Evolutionary conservation across 768 basidiomycete genomes (phyloP), one percentile per base, ranked within the genome.

Genomic region (Collybiopsis confluens): DNA sequence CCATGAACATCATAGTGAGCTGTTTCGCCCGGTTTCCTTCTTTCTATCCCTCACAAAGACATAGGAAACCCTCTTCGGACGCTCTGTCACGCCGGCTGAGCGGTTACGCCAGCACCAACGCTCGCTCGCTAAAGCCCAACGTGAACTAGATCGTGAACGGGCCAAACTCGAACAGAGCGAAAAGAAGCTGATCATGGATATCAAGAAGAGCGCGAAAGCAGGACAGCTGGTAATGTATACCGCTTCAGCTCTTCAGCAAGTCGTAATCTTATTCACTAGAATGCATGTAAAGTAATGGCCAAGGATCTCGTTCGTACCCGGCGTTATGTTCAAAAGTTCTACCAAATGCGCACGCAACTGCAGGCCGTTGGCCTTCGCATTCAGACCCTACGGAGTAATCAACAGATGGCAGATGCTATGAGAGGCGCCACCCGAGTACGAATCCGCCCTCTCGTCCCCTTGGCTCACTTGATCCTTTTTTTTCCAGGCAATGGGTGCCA

Each of bases 331-430:
- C 93, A 98, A 72, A 98, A 98, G 69, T 99, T 99, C 77, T 91
- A 97, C 66, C 92, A 95, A 66, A 98, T 99, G 96, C 83, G 92
- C 54, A 98, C 97, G 2, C 97, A 98, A 66, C 80, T 99, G 1
- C 97, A 99, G 70, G 97, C 96, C 5, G 92, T 99, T 38, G 85
- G 89, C 10, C 76, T 99, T 54, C 80, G 97, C 58, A 96, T 99
- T 77, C 97, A 99, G 70, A 93, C 94, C 6, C 76, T 99, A 55
- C 76, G 97, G 64, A 95, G 92, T 66, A 98, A 98, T 66, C 93
- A 98, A 68, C 92, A 96, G 73, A 99, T 99, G 97, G 96, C 95
- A 1, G 92, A 95, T 52, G 97, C 97, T 2, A 99, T 99, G 96
- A 87, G 93, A 60, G 97, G 97, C 38, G 97, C 97, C 27, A 96